phyloP scores from a whole-genome alignment of 139 green algal species.

The Chara braunii region DNA sequence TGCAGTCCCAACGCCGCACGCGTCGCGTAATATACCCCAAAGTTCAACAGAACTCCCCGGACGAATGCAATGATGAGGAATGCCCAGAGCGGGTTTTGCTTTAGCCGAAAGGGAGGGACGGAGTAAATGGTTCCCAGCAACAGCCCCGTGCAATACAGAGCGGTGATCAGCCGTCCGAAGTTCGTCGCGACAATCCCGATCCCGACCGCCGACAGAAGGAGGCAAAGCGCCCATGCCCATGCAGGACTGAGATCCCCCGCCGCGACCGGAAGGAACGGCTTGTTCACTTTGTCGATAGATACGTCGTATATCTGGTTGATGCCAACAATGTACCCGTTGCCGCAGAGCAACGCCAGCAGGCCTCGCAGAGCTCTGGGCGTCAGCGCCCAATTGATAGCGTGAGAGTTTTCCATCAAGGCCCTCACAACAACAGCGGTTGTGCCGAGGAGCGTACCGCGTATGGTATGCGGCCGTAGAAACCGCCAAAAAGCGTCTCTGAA shows the following conservation, averaged over 20 bases:
- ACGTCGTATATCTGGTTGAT: constrained; percentile 85
- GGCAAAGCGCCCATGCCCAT: constrained; percentile 52
- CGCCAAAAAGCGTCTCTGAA: constrained; percentile 86
- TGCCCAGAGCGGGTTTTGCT: constrained; percentile 81
- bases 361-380: constrained; percentile 72
- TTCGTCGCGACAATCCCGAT: constrained; percentile 64
- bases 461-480: constrained; percentile 95
- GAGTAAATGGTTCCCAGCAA: constrained; percentile 93
- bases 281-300: constrained; percentile 74
- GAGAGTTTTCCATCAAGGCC: constrained; percentile 34
- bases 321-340: constrained; percentile 98
- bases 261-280: constrained; percentile 94
- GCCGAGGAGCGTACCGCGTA: constrained; percentile 80
- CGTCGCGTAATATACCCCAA: constrained; percentile 94
- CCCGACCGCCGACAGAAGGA: constrained; percentile 64
- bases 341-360: constrained; percentile 64
- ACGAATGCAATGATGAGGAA: constrained; percentile 95
- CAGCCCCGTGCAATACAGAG: constrained; percentile 82
- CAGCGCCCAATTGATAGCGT: constrained; percentile 79
- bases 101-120: constrained; percentile 87
- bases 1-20: constrained; percentile 76
- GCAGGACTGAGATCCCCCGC: constrained; percentile 56
- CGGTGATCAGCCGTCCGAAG: constrained; percentile 81
- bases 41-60: constrained; percentile 95
- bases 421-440: constrained; percentile 62